phyloP scores from a whole-genome alignment of 2,329 filamentous ascomycete species.

The Penicillium olsonii region DNA sequence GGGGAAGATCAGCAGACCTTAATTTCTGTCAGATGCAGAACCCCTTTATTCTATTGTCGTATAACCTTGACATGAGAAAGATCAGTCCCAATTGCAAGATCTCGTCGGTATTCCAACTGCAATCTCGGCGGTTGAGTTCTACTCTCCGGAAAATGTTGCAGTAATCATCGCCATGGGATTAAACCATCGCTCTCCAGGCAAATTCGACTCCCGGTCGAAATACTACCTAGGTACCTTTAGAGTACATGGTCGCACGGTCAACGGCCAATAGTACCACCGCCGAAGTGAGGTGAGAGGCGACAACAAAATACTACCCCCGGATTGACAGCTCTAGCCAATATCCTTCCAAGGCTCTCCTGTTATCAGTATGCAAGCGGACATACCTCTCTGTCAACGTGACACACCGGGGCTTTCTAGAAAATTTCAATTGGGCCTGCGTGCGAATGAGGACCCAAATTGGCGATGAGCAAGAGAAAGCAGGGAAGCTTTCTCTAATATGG shows the following conservation, averaged over 20 bases:
- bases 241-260: constrained; percentile 18
- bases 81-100: constrained; percentile 7
- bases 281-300: background rate
- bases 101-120: background rate
- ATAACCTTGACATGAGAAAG: too few species aligned
- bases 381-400: constrained; percentile 1
- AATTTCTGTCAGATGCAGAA: background rate
- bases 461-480: constrained; percentile 20
- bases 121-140: background rate
- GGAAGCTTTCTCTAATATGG: constrained; percentile 15
- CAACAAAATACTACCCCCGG: constrained; percentile 11
- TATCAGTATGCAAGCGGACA: constrained; percentile 1
- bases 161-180: constrained; percentile 1
- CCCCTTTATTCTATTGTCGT: too few species aligned
- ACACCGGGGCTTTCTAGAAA: constrained; percentile 19
- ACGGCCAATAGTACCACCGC: constrained; percentile 8
- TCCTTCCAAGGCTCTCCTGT: background rate
- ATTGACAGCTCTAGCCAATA: background rate
- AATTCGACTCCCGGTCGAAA: constrained; percentile 7
- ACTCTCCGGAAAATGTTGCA: constrained; percentile 5
- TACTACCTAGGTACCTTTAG: constrained; percentile 9
- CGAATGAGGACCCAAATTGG: constrained; percentile 4
- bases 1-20: constrained; percentile 12
- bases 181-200: background rate
- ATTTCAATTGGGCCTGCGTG: constrained; percentile 20